Evolutionary conservation across 495 filamentous ascomycete species (phyloP).

Genomic region (Tetracladium setigerum): DNA sequence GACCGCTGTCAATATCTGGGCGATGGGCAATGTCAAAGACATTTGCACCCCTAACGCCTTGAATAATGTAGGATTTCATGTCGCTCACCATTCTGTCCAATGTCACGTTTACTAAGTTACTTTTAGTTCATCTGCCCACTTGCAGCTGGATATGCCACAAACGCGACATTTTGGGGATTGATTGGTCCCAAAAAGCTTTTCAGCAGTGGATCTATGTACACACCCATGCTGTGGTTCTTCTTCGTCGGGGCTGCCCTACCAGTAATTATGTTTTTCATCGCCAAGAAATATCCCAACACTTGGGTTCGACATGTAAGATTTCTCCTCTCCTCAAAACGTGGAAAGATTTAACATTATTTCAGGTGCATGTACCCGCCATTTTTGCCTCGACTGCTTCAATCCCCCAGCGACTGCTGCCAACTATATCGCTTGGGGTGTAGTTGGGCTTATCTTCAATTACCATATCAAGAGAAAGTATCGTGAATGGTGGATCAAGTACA

Average conservation of each 20-base stretch:
- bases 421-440: slow-evolving; percentile 51
- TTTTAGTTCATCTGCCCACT: no score
- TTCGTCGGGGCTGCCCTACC: slow-evolving; percentile 49
- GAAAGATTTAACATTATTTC: slow-evolving; percentile 58
- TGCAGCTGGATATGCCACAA: no score
- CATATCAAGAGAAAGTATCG: slow-evolving; percentile 47
- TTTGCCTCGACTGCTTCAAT: slow-evolving; percentile 55
- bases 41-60: slow-evolving; percentile 52
- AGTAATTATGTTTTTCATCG: slow-evolving; percentile 47
- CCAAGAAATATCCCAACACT: slow-evolving; percentile 44
- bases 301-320: slow-evolving; percentile 55
- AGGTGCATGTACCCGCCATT: slow-evolving; percentile 59
- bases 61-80: no score
- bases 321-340: slow-evolving; percentile 44
- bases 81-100: no score
- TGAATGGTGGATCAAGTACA: slow-evolving; percentile 57
- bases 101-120: no score
- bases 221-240: slow-evolving; percentile 58
- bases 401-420: slow-evolving; percentile 63
- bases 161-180: slow-evolving; percentile 64
- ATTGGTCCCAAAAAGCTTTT: slow-evolving; percentile 61
- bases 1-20: slow-evolving; percentile 56
- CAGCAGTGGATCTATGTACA: slow-evolving; percentile 61
- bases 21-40: slow-evolving; percentile 51
- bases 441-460: slow-evolving; percentile 59